phyloP scores from a whole-genome alignment of 164 flowering plant genomes.

The Annona cherimola region DNA sequence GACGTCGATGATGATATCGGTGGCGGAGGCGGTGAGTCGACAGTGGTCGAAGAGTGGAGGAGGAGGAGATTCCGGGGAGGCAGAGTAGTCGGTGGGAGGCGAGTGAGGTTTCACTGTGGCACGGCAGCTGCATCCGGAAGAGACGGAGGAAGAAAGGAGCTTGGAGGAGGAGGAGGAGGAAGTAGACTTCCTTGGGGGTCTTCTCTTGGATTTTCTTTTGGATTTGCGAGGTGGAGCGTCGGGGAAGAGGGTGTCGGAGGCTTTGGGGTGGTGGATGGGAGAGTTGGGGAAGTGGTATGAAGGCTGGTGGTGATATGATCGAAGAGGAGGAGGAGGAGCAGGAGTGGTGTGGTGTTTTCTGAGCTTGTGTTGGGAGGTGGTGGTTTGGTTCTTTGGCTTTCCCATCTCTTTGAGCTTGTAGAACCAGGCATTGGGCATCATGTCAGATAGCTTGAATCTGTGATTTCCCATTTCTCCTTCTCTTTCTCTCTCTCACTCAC shows the following conservation, averaged over 20 bases:
- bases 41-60: conserved; percentile 7
- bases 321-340: conserved; percentile 13
- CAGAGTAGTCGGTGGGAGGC: neutral
- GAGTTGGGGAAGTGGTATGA: conserved; percentile 31
- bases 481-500: conserved; percentile 5
- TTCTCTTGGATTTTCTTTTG: conserved; percentile 22
- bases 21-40: conserved; percentile 28
- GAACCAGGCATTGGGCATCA: conserved; percentile 86
- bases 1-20: conserved; percentile 49
- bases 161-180: conserved; percentile 16
- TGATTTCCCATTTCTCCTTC: conserved; percentile 51
- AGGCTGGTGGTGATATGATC: conserved; percentile 22
- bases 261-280: conserved; percentile 20
- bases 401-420: conserved; percentile 68
- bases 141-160: conserved; percentile 23
- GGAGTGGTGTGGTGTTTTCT: conserved; percentile 21
- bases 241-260: conserved; percentile 23
- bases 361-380: conserved; percentile 11
- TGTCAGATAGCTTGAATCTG: conserved; percentile 66
- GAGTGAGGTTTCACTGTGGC: conserved; percentile 20
- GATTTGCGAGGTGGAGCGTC: conserved; percentile 41
- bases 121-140: conserved; percentile 24
- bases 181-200: conserved; percentile 15
- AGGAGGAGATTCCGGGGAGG: neutral
- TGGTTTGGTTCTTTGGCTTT: conserved; percentile 26